These are phyloP conservation scores for Aspergillus puulaauensis DNA, from an alignment of 2,329 filamentous ascomycete species.

Conservation along the genomic window DNA sequence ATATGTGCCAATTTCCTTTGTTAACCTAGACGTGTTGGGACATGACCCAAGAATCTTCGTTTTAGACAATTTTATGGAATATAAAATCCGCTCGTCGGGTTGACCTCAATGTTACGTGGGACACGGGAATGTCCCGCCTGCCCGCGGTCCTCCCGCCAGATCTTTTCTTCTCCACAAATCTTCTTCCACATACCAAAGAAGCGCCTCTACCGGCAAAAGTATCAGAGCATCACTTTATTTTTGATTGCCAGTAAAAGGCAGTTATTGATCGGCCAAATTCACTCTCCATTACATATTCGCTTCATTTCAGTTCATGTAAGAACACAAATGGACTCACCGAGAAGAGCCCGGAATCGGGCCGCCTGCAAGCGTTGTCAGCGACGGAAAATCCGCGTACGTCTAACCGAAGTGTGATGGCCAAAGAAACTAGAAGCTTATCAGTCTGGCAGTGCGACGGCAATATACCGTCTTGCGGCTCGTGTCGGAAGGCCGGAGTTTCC, in stretches of 20 bases:
- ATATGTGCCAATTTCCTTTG: slow-evolving; percentile 17
- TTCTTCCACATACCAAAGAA: not conserved
- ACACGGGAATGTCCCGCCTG: not conserved
- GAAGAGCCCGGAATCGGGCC: slow-evolving; percentile 31
- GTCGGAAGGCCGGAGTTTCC: slow-evolving; percentile 41
- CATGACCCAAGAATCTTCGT: not conserved
- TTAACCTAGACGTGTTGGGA: not conserved
- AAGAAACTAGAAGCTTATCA: slow-evolving; percentile 1
- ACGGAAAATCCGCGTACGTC: slow-evolving; percentile 50
- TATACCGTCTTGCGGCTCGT: slow-evolving; percentile 45
- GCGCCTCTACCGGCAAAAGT: not conserved
- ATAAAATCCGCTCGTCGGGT: not conserved
- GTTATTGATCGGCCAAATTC: not conserved
- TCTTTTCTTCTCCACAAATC: not conserved
- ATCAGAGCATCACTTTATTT: not conserved
- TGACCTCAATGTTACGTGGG: not conserved
- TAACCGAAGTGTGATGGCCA: not conserved
- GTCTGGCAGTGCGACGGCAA: slow-evolving; percentile 46
- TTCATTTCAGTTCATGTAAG: not conserved
- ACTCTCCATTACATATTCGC: not conserved
- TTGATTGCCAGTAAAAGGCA: not conserved
- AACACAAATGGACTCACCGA: slow-evolving; percentile 25
- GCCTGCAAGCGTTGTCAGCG: slow-evolving; percentile 45
- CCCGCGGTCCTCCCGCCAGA: not conserved
- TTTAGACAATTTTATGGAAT: not conserved